These are phyloP conservation scores for Coprinopsis strossmayeri DNA, from an alignment of 768 basidiomycete genomes.

Conservation along the genomic window DNA sequence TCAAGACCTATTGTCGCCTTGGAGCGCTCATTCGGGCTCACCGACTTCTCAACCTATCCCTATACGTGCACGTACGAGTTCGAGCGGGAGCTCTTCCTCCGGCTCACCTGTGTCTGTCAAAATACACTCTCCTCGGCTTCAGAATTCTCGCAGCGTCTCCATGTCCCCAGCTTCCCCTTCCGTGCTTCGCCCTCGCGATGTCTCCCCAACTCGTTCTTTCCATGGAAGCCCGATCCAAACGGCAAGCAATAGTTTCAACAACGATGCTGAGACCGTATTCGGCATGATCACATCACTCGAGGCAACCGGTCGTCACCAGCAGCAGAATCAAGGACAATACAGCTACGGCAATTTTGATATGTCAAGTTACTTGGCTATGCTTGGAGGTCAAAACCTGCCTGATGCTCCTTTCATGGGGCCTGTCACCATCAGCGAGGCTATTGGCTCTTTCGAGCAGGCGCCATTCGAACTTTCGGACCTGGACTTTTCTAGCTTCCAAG, in stretches of 20 bases:
- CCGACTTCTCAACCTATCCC: slow-evolving; percentile 3
- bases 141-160: background rate
- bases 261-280: slow-evolving; percentile 2
- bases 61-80: too few relatives aligned
- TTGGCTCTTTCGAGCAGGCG: slow-evolving; percentile 3
- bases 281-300: slow-evolving; percentile 2
- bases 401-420: slow-evolving; percentile 9
- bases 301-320: too few relatives aligned
- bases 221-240: slow-evolving; percentile 6
- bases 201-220: background rate
- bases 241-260: background rate
- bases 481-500: background rate
- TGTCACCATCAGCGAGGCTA: slow-evolving; percentile 4
- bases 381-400: slow-evolving; percentile 7
- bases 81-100: background rate
- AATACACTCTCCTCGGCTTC: background rate
- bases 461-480: background rate
- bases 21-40: slow-evolving; percentile 2
- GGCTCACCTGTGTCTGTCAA: slow-evolving; percentile 1
- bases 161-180: background rate
- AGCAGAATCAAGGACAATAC: background rate
- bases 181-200: background rate
- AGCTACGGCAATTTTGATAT: slow-evolving; percentile 7
- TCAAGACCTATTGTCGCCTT: slow-evolving; percentile 6
- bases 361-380: slow-evolving; percentile 9